These are phyloP conservation scores for Fonsecaea nubica DNA, from an alignment of 2,329 filamentous ascomycete genomes.

Conservation along the genomic window DNA sequence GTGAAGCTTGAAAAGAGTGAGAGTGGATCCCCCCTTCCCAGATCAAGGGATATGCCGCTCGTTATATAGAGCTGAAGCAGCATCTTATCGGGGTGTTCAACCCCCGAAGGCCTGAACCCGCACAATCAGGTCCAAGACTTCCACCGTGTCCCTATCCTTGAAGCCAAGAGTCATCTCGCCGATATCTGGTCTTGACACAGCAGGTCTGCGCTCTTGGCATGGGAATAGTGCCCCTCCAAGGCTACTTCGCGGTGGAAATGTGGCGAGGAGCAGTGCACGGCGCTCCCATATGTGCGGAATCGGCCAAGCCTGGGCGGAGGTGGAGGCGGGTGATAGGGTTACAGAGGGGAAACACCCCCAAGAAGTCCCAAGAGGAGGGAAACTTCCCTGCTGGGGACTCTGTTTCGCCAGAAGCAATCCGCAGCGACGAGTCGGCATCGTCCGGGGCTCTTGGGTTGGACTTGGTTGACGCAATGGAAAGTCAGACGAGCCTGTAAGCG, in stretches of 20 bases:
- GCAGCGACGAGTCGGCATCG: slow-evolving; percentile 3
- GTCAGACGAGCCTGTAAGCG: neutral
- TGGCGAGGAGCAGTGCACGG: slow-evolving; percentile 12
- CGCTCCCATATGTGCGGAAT: slow-evolving; percentile 18
- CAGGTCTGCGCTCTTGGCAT: slow-evolving; percentile 1
- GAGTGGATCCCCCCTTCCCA: neutral
- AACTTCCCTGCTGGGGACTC: neutral
- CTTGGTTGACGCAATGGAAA: neutral
- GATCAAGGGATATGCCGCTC: neutral
- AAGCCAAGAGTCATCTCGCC: slow-evolving; percentile 14
- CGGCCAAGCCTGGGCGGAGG: slow-evolving; percentile 22
- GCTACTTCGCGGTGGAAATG: slow-evolving; percentile 15
- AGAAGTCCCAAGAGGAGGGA: slow-evolving; percentile 10
- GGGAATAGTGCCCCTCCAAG: neutral
- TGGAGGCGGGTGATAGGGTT: slow-evolving; percentile 16
- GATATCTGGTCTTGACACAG: slow-evolving; percentile 1
- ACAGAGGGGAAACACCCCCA: neutral
- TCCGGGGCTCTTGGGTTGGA: neutral
- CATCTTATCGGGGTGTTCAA: neutral
- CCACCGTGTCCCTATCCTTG: slow-evolving; percentile 9
- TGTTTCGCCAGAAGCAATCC: neutral
- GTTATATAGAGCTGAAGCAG: slow-evolving; percentile 17
- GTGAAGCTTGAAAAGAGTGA: neutral
- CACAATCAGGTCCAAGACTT: slow-evolving; percentile 9
- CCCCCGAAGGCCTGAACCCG: slow-evolving; percentile 6